Evolutionary conservation across 768 basidiomycete genomes (phyloP), one percentile per base, ranked within the genome.

Genomic region (Lactarius quietus): DNA sequence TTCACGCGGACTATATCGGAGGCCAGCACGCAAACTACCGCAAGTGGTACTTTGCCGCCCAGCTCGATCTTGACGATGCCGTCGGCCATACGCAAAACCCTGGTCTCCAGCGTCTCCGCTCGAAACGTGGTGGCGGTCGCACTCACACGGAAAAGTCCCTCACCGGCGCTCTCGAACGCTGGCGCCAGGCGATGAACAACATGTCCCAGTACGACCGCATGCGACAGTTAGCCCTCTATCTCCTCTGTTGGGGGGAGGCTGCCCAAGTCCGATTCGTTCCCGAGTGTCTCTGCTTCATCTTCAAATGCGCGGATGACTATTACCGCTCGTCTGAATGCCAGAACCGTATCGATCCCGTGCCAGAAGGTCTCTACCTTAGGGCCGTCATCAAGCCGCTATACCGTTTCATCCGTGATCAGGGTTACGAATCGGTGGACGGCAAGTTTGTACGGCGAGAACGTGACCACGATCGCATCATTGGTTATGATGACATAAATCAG

Each of bases 231-330:
- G 97, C 97, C 0, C 83, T 99, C 5, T 98, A 90, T 75, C 84
- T 98, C 31, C 84, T 99, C 31, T 92, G 93, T 68, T 99, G 97
- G 97, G 97, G 96, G 61, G 97, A 99, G 77, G 95, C 93, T 0
- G 96, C 97, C 15, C 95, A 98, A 73, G 94, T 98, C 45, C 89
- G 97, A 17, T 98, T 98, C 76, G 84, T 93, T 17, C 96, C 97
- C 3, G 97, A 99, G 75, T 95, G 93, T 72, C 79, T 99, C 54
- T 98, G 95, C 78, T 99, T 98, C 83, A 97, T 99, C 78, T 99
- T 99, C 89, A 99, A 99, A 78, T 98, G 97, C 73, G 97, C 97
- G 17, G 97, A 99, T 74, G 97, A 99, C 78, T 99, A 98, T 76
- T 99, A 99, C 76, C 95, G 97, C 29, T 94, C 92, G 4, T 88